These are phyloP conservation scores for Myxozyma mucilagina DNA, from an alignment of 805 yeast genomes.

Conservation along the genomic window DNA sequence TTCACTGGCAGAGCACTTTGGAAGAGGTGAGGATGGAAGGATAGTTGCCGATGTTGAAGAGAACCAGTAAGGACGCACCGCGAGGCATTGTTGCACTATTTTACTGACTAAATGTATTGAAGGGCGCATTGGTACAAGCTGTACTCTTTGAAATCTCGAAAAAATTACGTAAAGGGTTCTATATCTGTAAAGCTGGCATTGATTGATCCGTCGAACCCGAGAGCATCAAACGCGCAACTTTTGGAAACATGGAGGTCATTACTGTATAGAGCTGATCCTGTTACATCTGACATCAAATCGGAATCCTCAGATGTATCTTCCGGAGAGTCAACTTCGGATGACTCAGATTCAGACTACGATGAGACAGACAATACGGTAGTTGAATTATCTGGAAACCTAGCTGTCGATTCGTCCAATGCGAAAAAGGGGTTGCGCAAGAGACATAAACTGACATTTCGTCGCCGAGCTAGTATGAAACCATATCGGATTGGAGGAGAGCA, in stretches of 20 bases:
- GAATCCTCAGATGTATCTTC: conserved; percentile 1
- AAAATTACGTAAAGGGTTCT: conserved; percentile 17
- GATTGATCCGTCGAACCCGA: conserved; percentile 15
- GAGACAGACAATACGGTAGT: neutral
- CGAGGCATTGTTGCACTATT: neutral
- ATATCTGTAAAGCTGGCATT: conserved; percentile 16
- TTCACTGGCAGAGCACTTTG: conserved; percentile 18
- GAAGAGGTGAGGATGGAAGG: neutral
- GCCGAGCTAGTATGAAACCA: conserved; percentile 6
- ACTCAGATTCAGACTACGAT: neutral
- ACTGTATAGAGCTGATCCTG: neutral
- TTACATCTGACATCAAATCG: neutral
- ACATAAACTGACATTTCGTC: neutral
- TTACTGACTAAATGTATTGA: neutral
- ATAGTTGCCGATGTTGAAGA: conserved; percentile 7
- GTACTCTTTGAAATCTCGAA: conserved; percentile 15
- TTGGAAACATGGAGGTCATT: conserved; percentile 16
- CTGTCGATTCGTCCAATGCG: neutral
- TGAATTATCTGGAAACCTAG: neutral
- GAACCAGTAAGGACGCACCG: conserved; percentile 3
- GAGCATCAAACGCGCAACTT: conserved; percentile 10
- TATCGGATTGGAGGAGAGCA: conserved; percentile 25
- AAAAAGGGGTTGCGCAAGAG: neutral
- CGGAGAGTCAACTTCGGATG: neutral
- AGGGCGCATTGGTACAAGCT: conserved; percentile 22